phyloP scores from a whole-genome alignment of 768 basidiomycete genomes.

The Mycena alexandri region DNA sequence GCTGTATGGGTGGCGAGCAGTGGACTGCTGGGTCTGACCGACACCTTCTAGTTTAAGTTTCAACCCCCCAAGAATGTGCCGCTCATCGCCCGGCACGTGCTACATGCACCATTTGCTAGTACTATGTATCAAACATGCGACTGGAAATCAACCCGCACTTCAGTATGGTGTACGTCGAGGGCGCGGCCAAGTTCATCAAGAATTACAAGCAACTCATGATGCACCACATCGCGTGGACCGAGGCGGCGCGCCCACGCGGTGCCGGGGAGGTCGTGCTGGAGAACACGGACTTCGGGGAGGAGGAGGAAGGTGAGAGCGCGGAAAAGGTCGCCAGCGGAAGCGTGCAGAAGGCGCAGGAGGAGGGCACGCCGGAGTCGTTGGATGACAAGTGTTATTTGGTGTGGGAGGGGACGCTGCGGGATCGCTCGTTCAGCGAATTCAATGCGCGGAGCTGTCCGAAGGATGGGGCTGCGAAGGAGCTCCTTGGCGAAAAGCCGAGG shows the following conservation, averaged over 20 bases:
- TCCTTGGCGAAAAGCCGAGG: constrained; percentile 84
- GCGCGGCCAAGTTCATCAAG: constrained; percentile 85
- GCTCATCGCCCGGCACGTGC: no score
- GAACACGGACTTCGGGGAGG: constrained; percentile 57
- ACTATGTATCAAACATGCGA: no score
- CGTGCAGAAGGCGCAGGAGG: constrained; percentile 44
- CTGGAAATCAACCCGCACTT: constrained; percentile 92
- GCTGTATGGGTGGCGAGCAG: no score
- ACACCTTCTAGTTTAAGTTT: no score
- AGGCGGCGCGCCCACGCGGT: constrained; percentile 84
- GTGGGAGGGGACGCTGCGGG: constrained; percentile 93
- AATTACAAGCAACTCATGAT: constrained; percentile 91
- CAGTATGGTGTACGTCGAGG: constrained; percentile 94
- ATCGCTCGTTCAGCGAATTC: constrained; percentile 84
- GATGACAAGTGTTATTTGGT: constrained; percentile 88
- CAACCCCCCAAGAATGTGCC: no score
- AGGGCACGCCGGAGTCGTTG: constrained; percentile 61
- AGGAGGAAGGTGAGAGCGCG: constrained; percentile 43
- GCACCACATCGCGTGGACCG: constrained; percentile 93
- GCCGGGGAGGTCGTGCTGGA: constrained; percentile 79
- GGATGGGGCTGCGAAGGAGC: constrained; percentile 88
- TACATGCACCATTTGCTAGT: no score
- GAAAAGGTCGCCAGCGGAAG: constrained; percentile 45
- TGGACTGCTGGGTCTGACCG: no score
- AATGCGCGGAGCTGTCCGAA: constrained; percentile 86